Evolutionary conservation across 495 filamentous ascomycete genomes (phyloP).

Genomic region (Pseudoneurospora amorphoporcata): DNA sequence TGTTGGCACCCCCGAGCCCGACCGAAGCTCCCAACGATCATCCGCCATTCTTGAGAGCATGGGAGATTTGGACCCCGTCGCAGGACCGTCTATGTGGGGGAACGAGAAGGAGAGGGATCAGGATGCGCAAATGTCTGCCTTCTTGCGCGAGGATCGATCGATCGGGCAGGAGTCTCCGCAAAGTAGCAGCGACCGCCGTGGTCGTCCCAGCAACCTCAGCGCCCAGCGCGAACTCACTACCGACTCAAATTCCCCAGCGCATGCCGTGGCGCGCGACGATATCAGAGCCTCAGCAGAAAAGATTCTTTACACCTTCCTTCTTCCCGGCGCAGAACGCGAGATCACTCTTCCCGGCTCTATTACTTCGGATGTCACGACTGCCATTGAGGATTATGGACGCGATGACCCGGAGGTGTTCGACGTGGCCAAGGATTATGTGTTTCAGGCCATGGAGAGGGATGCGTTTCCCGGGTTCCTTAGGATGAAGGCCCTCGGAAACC

Average conservation of each 20-base stretch:
- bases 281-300: slow-evolving; percentile 91
- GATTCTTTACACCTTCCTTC: slow-evolving; percentile 90
- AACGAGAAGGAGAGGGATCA: slow-evolving; percentile 55
- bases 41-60: slow-evolving; percentile 66
- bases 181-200: slow-evolving; percentile 52
- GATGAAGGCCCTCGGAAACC: slow-evolving; percentile 87
- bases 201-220: slow-evolving; percentile 55
- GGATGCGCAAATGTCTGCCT: slow-evolving; percentile 82
- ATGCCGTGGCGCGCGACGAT: slow-evolving; percentile 75
- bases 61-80: slow-evolving; percentile 51
- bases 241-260: slow-evolving; percentile 67
- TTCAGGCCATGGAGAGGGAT: slow-evolving; percentile 98
- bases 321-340: slow-evolving; percentile 88
- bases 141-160: slow-evolving; percentile 65
- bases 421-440: slow-evolving; percentile 95
- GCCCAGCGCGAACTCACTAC: slow-evolving; percentile 44
- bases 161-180: slow-evolving; percentile 53
- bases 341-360: slow-evolving; percentile 86
- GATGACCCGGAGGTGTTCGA: slow-evolving; percentile 98
- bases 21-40: slow-evolving; percentile 75
- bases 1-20: slow-evolving; percentile 82
- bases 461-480: slow-evolving; percentile 94
- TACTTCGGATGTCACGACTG: slow-evolving; percentile 63
- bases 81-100: slow-evolving; percentile 32
- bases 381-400: slow-evolving; percentile 79